A percentile compares a stretch with the other conserved stretches of the same genome.
These are phyloP conservation scores for Botrytis cinerea DNA, from an alignment of 2,329 filamentous ascomycete genomes.

Conservation along the genomic window DNA sequence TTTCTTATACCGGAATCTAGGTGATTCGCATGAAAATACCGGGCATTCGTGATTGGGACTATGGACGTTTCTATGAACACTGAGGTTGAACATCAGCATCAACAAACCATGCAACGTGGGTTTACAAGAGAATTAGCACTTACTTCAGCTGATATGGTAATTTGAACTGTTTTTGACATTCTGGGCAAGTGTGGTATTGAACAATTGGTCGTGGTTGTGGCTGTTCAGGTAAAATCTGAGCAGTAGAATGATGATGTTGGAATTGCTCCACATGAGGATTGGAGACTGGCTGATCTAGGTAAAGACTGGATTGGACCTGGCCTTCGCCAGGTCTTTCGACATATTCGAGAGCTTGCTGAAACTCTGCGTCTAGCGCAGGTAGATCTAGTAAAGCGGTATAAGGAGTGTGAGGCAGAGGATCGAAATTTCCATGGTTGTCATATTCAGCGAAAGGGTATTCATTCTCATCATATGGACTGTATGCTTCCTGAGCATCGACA, in stretches of 20 bases:
- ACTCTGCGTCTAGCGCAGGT: not conserved
- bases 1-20: not conserved
- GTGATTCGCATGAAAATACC: not conserved
- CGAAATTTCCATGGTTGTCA: not conserved
- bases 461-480: not conserved
- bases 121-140: not conserved
- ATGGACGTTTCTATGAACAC: slow-evolving; percentile 13
- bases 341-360: not conserved
- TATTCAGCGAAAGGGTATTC: not conserved
- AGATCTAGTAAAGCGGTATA: not conserved
- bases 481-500: slow-evolving; percentile 9
- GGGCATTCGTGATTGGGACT: slow-evolving; percentile 2
- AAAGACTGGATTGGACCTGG: not conserved
- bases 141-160: not conserved
- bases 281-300: not conserved
- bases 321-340: not conserved
- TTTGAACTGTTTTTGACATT: not conserved
- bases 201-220: not conserved
- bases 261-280: not conserved
- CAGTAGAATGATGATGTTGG: not conserved
- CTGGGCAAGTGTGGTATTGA: not conserved
- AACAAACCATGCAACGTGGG: not conserved
- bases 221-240: not conserved
- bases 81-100: not conserved
- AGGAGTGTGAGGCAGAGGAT: slow-evolving; percentile 10